Percentiles rank a stretch among this genome's conserved stretches.
Evolutionary conservation across 2,329 filamentous ascomycete genomes (phyloP).

Genomic region (Verticillium longisporum): DNA sequence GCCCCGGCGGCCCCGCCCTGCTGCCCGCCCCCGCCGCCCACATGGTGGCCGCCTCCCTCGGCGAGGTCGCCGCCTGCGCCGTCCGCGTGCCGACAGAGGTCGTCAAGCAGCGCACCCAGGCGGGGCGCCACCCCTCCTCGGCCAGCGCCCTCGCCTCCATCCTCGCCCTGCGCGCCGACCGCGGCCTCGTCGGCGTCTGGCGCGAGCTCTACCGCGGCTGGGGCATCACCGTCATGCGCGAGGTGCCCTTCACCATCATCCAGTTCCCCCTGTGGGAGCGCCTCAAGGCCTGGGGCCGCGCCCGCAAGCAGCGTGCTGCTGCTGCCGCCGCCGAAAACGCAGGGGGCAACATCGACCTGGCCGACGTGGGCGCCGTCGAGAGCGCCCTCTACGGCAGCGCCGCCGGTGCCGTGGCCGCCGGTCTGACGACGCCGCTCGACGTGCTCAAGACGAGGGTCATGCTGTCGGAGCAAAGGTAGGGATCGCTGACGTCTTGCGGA

Average conservation of each 20-base stretch:
- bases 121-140: slow-evolving; percentile 69
- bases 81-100: slow-evolving; percentile 94
- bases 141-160: slow-evolving; percentile 65
- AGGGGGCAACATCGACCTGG: slow-evolving; percentile 2
- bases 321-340: slow-evolving; percentile 2
- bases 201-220: slow-evolving; percentile 87
- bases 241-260: slow-evolving; percentile 95
- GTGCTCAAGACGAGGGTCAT: slow-evolving; percentile 97
- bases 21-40: slow-evolving; percentile 37
- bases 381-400: slow-evolving; percentile 80
- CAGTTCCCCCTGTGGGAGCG: slow-evolving; percentile 97
- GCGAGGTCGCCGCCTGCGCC: slow-evolving; percentile 87
- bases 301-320: slow-evolving; percentile 17
- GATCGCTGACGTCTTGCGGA: slow-evolving; percentile 50
- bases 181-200: slow-evolving; percentile 56
- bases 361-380: slow-evolving; percentile 61
- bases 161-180: slow-evolving; percentile 36
- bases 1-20: slow-evolving; percentile 19
- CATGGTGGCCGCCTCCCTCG: slow-evolving; percentile 78
- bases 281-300: slow-evolving; percentile 67
- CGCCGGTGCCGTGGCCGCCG: slow-evolving; percentile 80
- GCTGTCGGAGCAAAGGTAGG: slow-evolving; percentile 66
- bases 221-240: slow-evolving; percentile 85
- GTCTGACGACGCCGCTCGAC: slow-evolving; percentile 84
- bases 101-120: slow-evolving; percentile 93